Evolutionary conservation across 176 grass and related monocot species (phyloP).

Genomic region (Carex kokanica): DNA sequence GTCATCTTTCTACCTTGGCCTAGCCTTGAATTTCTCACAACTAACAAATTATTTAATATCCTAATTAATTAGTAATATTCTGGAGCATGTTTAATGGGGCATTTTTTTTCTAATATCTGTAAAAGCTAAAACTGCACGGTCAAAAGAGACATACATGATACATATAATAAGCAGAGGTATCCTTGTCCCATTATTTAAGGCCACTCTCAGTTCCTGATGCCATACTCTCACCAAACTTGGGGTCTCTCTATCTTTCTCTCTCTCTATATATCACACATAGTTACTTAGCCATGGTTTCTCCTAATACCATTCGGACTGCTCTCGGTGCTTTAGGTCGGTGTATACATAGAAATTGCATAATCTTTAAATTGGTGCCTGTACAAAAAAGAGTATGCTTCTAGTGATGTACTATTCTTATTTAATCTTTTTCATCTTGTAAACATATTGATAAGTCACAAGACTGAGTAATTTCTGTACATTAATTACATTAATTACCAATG

Average conservation of each 20-base stretch:
- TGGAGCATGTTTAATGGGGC: not conserved
- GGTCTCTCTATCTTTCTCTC: not conserved
- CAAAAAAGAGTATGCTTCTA: not conserved
- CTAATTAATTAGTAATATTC: not conserved
- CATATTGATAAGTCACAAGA: not conserved
- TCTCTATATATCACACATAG: not conserved
- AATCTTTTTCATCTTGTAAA: not conserved
- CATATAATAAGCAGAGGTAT: not conserved
- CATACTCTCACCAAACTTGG: not conserved
- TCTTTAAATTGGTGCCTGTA: not conserved
- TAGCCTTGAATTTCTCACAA: not conserved
- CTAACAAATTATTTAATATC: not conserved
- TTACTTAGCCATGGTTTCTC: conserved; percentile 39
- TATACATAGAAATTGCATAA: not conserved
- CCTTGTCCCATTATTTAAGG: conserved; percentile 28
- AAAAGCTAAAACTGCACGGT: not conserved
- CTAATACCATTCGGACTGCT: conserved; percentile 45
- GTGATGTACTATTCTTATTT: not conserved
- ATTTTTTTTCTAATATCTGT: not conserved
- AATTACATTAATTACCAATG: not conserved
- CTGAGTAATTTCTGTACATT: not conserved
- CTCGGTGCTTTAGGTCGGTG: conserved; percentile 55
- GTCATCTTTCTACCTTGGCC: not conserved
- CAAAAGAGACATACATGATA: not conserved
- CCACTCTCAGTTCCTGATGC: not conserved